Evolutionary conservation across 2,329 filamentous ascomycete genomes (phyloP).

Genomic region (Alternaria arbusti): DNA sequence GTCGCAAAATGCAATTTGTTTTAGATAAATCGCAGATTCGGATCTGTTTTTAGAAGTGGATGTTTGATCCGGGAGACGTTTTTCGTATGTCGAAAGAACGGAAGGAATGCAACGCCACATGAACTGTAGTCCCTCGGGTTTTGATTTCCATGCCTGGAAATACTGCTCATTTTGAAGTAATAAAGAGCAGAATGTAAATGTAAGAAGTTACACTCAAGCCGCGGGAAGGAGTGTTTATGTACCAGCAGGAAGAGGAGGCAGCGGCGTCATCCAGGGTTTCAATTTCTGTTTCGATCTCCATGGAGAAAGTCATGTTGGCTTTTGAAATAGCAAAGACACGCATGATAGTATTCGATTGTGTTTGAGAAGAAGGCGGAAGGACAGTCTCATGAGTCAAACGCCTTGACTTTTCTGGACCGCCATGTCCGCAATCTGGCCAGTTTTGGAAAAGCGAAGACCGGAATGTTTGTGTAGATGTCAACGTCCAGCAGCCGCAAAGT

Average conservation of each 20-base stretch:
- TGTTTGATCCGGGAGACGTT: no score
- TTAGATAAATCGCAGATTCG: no score
- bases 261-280: neutral
- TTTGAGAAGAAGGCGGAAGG: neutral
- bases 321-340: neutral
- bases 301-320: neutral
- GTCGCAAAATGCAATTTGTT: no score
- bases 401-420: no score
- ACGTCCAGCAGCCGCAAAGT: neutral
- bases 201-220: neutral
- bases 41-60: no score
- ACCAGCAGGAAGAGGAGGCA: neutral
- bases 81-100: no score
- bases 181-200: neutral
- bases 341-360: neutral
- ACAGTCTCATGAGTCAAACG: no score
- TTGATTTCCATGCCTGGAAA: neutral
- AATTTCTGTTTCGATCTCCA: neutral
- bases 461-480: neutral
- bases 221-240: neutral
- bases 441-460: neutral
- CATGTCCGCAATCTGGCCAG: no score
- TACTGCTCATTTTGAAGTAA: rapidly evolving
- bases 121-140: rapidly evolving
- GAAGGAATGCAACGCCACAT: neutral